Evolutionary conservation across 257 asterid genomes (phyloP), one percentile per base, ranked within the genome.

Genomic region (Verbena officinalis): DNA sequence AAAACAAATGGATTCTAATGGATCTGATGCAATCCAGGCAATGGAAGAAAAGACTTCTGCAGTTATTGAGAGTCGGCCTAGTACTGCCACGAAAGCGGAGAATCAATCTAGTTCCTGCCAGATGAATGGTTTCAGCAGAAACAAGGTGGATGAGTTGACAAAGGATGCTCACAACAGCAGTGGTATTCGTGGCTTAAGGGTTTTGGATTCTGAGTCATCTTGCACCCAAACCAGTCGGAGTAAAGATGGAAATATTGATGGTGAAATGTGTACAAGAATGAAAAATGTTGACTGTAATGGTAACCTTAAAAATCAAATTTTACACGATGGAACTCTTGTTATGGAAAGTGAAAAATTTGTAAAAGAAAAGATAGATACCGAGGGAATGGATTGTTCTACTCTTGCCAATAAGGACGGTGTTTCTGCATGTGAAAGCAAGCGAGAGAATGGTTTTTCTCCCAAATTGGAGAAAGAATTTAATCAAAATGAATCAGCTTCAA

Each of bases 161-260:
- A 80, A 31, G 54, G 84, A 68, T 36, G 71, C 74, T 75, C 79
- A 66, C 62, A 74, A 59, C 49, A 58, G 49, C 61, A 56, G 52
- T 64, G 53, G 75, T 36, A 73, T 69, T 30, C 53, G 62, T 58
- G 83, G 69, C 43, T 46, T 70, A 22, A 82, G 79, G 62, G 67
- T 75, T 69, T 77, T 85, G 74, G 90, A 82, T 77, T 80, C 86
- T 20, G 87, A 83, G 65, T 85, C 90, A 56, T 77, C 90, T 74
- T 69, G 84, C 80, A 50, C 69, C 12, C 84, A 51, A 49, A 62
- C 86, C 67, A 75, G 77, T 59, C 65, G 58, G 62, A 70, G 75
- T 75, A 16, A 61, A 56, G 85, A 81, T 67, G 81, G 71, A 58
- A 79, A 77, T 55, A 75, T 56, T 75, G 86, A 67, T 13, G 58